phyloP scores from a whole-genome alignment of 163 green algal genomes.

The Smithsoniella earleae region DNA sequence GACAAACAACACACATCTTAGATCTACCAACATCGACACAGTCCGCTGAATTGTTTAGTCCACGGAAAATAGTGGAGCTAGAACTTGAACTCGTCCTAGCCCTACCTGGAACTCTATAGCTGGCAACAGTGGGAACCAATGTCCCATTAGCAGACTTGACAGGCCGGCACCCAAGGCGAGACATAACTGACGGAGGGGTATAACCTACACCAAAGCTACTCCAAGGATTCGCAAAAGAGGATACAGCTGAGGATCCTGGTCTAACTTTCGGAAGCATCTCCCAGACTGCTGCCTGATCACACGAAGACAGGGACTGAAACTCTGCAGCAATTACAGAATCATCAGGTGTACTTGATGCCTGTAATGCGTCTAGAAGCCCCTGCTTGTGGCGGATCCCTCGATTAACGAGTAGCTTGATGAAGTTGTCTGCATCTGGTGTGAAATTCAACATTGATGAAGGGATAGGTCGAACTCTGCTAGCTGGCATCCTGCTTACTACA shows the following conservation, averaged over 20 bases:
- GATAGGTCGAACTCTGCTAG: too few species aligned
- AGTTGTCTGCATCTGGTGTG: background rate
- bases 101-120: too few species aligned
- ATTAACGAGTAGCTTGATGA: background rate
- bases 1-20: slow-evolving; percentile 20
- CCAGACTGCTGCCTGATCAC: background rate
- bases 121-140: background rate
- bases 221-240: too few species aligned
- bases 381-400: background rate
- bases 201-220: background rate
- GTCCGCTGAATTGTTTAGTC: background rate
- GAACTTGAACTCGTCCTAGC: background rate
- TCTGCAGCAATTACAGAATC: background rate
- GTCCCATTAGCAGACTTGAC: background rate
- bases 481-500: background rate
- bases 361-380: background rate
- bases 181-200: background rate
- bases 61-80: background rate
- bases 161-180: background rate
- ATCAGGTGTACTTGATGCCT: background rate
- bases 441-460: too few species aligned
- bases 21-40: background rate
- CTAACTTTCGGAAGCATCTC: background rate
- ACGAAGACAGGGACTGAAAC: background rate
- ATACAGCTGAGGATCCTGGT: too few species aligned